phyloP scores from a whole-genome alignment of 2,329 filamentous ascomycete species.

The Neonectria sp. region DNA sequence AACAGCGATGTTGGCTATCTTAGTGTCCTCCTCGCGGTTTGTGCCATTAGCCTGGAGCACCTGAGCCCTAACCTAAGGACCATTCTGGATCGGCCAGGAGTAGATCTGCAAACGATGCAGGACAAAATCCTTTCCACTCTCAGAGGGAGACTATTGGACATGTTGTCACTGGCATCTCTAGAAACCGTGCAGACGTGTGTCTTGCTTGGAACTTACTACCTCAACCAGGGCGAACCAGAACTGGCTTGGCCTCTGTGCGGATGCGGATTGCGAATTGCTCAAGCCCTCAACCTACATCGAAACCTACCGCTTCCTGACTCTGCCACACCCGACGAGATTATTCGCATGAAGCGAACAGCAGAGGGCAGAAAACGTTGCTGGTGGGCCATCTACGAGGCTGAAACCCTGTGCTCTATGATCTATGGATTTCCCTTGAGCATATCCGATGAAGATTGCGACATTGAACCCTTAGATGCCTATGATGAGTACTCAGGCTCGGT shows the following conservation, averaged over 20 bases:
- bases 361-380: constrained; percentile 55
- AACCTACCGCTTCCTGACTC: constrained; percentile 4
- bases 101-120: constrained; percentile 5
- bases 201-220: constrained; percentile 55
- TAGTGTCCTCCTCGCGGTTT: constrained; percentile 30
- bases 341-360: constrained; percentile 2
- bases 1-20: constrained; percentile 23
- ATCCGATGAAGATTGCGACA: constrained; percentile 50
- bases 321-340: background rate
- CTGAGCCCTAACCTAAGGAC: constrained; percentile 4
- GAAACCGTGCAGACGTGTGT: constrained; percentile 54
- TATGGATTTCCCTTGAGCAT: constrained; percentile 56
- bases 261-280: constrained; percentile 53
- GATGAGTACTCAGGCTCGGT: constrained; percentile 34
- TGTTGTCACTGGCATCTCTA: constrained; percentile 41
- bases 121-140: constrained; percentile 13
- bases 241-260: constrained; percentile 58
- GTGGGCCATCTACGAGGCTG: constrained; percentile 59
- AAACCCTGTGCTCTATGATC: constrained; percentile 57
- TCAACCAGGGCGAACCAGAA: constrained; percentile 53
- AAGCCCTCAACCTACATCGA: constrained; percentile 53
- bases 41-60: constrained; percentile 35
- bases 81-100: background rate
- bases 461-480: constrained; percentile 48
- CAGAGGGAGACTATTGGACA: constrained; percentile 29